Evolutionary conservation across 1,284 basidiomycete species (phyloP), one percentile per base, ranked within the genome.

Genomic region (Sutorius eximius): DNA sequence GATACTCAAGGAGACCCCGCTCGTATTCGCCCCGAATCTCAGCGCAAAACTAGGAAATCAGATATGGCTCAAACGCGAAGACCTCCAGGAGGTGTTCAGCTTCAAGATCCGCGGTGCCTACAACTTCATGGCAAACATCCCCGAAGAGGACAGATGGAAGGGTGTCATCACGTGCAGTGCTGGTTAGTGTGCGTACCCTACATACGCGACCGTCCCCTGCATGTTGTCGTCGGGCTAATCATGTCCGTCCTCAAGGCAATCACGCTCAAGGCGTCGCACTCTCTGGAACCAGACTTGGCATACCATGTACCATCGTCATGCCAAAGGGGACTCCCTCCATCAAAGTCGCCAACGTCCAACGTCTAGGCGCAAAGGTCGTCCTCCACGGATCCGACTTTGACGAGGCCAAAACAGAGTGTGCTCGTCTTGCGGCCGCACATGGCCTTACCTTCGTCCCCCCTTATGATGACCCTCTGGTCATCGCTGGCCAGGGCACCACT

Each of bases 91-190:
- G 61, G 97, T 99, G 16, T 99, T 99, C 73, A 94, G 91, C 70
- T 99, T 99, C 86, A 99, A 99, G 71, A 94, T 97, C 53, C 81
- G 97, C 9, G 97, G 97, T 24, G 97, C 97, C 18, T 99, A 97
- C 80, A 99, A 99, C 75, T 93, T 98, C 72, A 99, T 99, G 97
- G 92, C 93, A 7, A 85, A 85, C 72, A 77, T 99, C 43, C 80
- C 80, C 11, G 86, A 90, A 24, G 93, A 95, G 56, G 95, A 98
- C 65, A 84, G 95, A 60, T 94, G 93, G 91, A 96, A 95, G 73
- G 97, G 97, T 56, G 97, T 99, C 61, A 82, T 99, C 55, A 98
- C 97, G 40, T 99, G 96, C 71, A 96, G 93, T 68, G 97, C 95
- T 56, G 95, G 94, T 95, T 74, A 84, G 91, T 87, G 75, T 79